Evolutionary conservation across 129 eudicot species (phyloP), one percentile per base, ranked within the genome.

Genomic region (Gnaphalium uliginosum): DNA sequence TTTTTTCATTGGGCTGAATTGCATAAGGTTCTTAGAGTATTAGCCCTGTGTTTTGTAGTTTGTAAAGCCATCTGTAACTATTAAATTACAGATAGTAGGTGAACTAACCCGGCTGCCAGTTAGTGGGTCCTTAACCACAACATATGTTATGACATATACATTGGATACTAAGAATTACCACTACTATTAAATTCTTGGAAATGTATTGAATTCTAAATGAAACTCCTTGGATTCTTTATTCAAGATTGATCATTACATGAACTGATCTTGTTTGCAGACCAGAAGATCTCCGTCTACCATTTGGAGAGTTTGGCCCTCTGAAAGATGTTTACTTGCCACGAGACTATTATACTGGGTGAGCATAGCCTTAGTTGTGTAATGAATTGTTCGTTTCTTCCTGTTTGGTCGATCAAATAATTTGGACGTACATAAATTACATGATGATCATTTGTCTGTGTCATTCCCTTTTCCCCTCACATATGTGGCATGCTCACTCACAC

Each of bases 331-430:
- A 88, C 68, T 75, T 88, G 77, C 93, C 90, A 6, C 75, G 88
- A 9, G 93, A 88, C 50, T 88, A 88, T 58, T 86, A 85, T 81
- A 85, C 85, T 11, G 93, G 93, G 93, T 88, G 83, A 83, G 81
- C 26, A 60, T 56, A 18, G 23, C 17, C 23, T 39, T 72, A 35
- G 22, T 15, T 54, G 67, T 33, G 35, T 56, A 6, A 21, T 15
- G 25, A n/a, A 56, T 15, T 22, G 17, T 68, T 13, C 13, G 13
- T 33, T 24, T 43, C 23, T 43, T 13, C 35, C 14, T 68, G 13
- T 43, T 68, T 68, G 30, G 19, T 41, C 56, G 11, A 19, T 24
- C 19, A 41, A n/a, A 68, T 27, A 68, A 41, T 37, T 68, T 23
- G 72, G 19, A 41, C 32, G 3, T 68, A 67, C 21, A 10, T 37